Evolutionary conservation across 75 land plant genomes (phyloP).

Genomic region (Adiantum capillusveneris): DNA sequence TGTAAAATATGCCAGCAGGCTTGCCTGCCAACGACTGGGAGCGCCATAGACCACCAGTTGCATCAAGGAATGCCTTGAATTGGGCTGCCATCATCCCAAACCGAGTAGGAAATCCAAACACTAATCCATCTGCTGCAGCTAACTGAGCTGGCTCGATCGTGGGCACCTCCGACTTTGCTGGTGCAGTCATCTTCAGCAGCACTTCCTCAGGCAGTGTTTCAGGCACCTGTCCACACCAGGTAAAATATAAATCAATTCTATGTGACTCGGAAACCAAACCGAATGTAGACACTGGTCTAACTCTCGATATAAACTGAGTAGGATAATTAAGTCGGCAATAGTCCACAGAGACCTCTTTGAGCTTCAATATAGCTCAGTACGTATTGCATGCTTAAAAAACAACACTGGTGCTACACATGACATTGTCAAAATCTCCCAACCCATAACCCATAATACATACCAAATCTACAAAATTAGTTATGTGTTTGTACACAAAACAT

Average conservation of each 20-base stretch:
- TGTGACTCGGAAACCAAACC: not conserved
- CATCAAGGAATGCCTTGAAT: conserved; percentile 89
- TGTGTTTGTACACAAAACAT: too few relatives aligned
- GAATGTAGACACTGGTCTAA: too few relatives aligned
- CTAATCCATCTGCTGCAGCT: conserved; percentile 75
- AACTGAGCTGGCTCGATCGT: conserved; percentile 61
- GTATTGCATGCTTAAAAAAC: too few relatives aligned
- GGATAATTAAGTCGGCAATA: too few relatives aligned
- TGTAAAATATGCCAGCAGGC: conserved; percentile 84
- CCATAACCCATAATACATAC: too few relatives aligned
- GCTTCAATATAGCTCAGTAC: too few relatives aligned
- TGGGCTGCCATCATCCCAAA: conserved; percentile 99
- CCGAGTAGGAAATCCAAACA: conserved; percentile 92
- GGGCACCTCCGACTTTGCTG: conserved; percentile 78
- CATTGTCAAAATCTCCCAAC: too few relatives aligned
- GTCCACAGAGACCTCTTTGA: too few relatives aligned
- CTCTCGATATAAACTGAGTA: too few relatives aligned
- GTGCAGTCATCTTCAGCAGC: conserved; percentile 72
- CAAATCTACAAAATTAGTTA: too few relatives aligned
- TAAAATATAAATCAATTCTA: not conserved
- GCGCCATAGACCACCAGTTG: conserved; percentile 88
- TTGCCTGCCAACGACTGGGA: conserved; percentile 80
- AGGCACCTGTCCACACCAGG: conserved; percentile 54
- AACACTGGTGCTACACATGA: too few relatives aligned
- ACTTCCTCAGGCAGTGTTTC: conserved; percentile 80